Percentiles rank a stretch among this genome's conserved stretches.
These are phyloP conservation scores for Aspergillus nidulans DNA, from an alignment of 495 filamentous ascomycete species.

Conservation along the genomic window DNA sequence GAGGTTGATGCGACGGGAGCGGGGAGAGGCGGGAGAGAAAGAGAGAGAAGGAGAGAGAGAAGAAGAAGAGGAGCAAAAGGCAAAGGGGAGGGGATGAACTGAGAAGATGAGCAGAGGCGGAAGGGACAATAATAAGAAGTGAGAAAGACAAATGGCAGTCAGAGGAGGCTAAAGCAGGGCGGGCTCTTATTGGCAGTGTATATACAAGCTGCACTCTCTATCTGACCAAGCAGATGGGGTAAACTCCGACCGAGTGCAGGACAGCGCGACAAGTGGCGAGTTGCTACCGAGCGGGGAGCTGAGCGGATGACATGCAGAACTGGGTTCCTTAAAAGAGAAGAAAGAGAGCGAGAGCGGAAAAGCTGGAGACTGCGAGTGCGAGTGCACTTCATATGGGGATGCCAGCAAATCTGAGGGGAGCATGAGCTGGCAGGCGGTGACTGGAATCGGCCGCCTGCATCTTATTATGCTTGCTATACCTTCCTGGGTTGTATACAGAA, in stretches of 20 bases:
- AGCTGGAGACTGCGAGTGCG: neutral
- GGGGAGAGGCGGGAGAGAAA: neutral
- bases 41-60: neutral
- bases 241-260: slow-evolving; percentile 8
- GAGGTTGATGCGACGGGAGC: slow-evolving; percentile 1
- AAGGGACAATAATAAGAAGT: neutral
- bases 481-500: neutral
- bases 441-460: slow-evolving; percentile 23
- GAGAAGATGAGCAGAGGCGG: too few relatives aligned
- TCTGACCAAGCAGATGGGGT: neutral
- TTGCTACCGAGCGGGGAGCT: slow-evolving; percentile 2
- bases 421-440: slow-evolving; percentile 19
- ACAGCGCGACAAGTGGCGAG: neutral
- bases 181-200: slow-evolving; percentile 3
- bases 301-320: slow-evolving; percentile 9
- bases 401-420: slow-evolving; percentile 20
- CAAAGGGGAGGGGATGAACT: neutral
- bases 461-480: neutral
- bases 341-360: neutral
- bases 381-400: slow-evolving; percentile 2
- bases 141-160: neutral
- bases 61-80: neutral
- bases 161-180: neutral
- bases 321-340: neutral
- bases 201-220: slow-evolving; percentile 1